phyloP scores from a whole-genome alignment of 192 early-diverging fungal genomes.

The Coemansia sp. region DNA sequence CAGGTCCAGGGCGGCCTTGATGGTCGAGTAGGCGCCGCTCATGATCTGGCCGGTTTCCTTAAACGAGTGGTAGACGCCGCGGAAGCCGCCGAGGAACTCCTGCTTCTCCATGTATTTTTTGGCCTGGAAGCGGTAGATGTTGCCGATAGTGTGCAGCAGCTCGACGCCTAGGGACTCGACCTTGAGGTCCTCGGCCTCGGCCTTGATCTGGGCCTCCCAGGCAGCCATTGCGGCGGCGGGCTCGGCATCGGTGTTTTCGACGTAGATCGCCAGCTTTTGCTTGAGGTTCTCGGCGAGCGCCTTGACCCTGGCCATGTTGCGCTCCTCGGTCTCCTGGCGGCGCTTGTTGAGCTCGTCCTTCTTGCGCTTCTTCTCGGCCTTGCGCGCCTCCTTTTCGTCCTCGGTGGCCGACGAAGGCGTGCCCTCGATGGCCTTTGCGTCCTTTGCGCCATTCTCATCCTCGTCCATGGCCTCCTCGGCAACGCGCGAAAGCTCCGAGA shows the following conservation, averaged over 20 bases:
- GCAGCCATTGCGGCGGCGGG: constrained; percentile 58
- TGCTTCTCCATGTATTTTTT: constrained; percentile 73
- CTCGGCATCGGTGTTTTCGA: constrained; percentile 57
- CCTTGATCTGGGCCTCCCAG: constrained; percentile 65
- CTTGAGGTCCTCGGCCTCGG: constrained; percentile 87
- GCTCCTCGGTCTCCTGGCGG: constrained; percentile 60
- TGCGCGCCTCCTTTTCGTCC: constrained; percentile 42
- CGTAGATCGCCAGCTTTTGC: constrained; percentile 75
- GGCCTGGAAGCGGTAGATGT: constrained; percentile 85
- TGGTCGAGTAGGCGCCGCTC: constrained; percentile 83
- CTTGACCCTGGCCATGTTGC: constrained; percentile 62
- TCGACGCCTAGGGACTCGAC: constrained; percentile 89
- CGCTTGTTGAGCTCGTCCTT: constrained; percentile 60
- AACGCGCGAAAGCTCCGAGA: constrained; percentile 85
- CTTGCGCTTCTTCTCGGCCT: constrained; percentile 58
- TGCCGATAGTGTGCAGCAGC: constrained; percentile 89
- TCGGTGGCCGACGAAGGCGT: constrained; percentile 17
- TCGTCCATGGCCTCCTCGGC: constrained; percentile 62
- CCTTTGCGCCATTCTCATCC: constrained; percentile 23
- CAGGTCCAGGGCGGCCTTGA: constrained; percentile 89
- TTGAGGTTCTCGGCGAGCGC: constrained; percentile 71
- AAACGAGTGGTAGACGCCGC: constrained; percentile 66
- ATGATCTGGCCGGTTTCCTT: constrained; percentile 92
- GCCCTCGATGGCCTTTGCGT: constrained; percentile 34
- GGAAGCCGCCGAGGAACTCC: constrained; percentile 67